A percentile compares a stretch with the other conserved stretches of the same genome.
Evolutionary conservation across 192 early-diverging fungal genomes (phyloP).

Genomic region (Cetraspora pellucida): DNA sequence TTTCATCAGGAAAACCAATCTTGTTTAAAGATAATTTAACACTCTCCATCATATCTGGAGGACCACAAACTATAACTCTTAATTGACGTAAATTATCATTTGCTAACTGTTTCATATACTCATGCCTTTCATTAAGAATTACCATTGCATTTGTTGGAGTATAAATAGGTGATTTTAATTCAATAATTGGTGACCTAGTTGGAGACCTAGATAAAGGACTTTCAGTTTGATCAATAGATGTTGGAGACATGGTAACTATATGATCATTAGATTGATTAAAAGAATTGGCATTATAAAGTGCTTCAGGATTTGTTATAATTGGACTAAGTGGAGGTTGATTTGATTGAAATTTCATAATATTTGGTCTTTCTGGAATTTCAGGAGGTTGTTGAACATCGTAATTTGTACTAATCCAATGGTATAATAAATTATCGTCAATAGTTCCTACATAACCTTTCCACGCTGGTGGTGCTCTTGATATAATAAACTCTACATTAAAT

Average conservation of each 20-base stretch:
- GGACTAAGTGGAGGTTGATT: background rate
- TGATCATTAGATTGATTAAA: too few species aligned
- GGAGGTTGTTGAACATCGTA: background rate
- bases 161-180: background rate
- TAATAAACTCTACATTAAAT: background rate
- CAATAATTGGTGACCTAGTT: background rate
- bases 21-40: background rate
- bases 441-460: background rate
- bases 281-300: too few species aligned
- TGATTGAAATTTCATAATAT: background rate
- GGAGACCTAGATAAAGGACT: background rate
- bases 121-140: background rate
- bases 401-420: slow-evolving; percentile 11
- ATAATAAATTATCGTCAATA: background rate
- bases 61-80: background rate
- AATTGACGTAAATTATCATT: background rate
- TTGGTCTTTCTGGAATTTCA: background rate
- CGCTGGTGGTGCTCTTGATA: background rate
- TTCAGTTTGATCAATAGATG: too few species aligned
- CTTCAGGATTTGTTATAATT: background rate
- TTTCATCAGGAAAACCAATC: slow-evolving; percentile 4
- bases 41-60: background rate
- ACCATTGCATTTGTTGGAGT: background rate
- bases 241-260: too few species aligned
- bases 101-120: background rate